phyloP scores from a whole-genome alignment of 441 rosid genomes.

The Manihot esculenta region DNA sequence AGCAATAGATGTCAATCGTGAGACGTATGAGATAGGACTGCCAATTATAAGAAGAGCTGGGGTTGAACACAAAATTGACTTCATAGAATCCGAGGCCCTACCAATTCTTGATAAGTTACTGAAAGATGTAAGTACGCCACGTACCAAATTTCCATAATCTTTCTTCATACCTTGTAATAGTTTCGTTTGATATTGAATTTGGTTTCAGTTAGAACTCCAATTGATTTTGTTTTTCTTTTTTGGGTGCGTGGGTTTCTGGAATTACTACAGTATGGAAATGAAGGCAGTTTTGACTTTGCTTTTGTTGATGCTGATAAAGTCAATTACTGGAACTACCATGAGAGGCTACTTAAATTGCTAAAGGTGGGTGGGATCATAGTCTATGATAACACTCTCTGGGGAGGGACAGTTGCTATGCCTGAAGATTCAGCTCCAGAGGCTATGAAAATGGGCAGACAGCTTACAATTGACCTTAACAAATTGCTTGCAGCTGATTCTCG shows the following conservation, averaged over 20 bases:
- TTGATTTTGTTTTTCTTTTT: neutral
- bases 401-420: conserved; percentile 49
- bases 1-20: conserved; percentile 77
- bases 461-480: conserved; percentile 40
- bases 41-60: conserved; percentile 80
- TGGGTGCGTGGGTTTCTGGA: too few relatives aligned
- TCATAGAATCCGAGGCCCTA: conserved; percentile 78
- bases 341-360: conserved; percentile 53
- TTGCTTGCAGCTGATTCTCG: conserved; percentile 52
- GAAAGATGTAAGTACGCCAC: conserved; percentile 51
- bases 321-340: conserved; percentile 55
- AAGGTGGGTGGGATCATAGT: conserved; percentile 58
- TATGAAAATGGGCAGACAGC: conserved; percentile 18
- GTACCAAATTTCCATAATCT: neutral
- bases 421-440: conserved; percentile 34
- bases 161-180: neutral
- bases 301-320: conserved; percentile 70
- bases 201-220: neutral
- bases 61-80: conserved; percentile 83
- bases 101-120: conserved; percentile 72
- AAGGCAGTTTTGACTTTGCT: conserved; percentile 66
- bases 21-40: conserved; percentile 72
- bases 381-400: conserved; percentile 70
- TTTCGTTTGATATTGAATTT: neutral
- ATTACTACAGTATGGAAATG: conserved; percentile 43